These are phyloP conservation scores for Calonectria pseudoturangicola DNA, from an alignment of 2,329 filamentous ascomycete species.

Conservation along the genomic window DNA sequence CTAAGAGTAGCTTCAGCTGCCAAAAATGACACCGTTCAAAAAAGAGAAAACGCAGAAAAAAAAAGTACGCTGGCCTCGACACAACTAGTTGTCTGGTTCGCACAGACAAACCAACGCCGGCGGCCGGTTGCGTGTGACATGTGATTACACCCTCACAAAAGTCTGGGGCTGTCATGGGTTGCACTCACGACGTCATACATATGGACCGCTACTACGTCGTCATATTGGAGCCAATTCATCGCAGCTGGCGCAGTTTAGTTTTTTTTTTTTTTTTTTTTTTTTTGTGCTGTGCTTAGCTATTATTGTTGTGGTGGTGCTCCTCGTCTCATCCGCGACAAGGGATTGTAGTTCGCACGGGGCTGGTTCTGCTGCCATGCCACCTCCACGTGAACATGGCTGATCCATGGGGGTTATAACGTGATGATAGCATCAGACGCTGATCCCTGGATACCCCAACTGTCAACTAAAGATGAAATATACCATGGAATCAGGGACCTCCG, in stretches of 20 bases:
- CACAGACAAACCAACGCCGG: background rate
- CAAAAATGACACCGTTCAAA: background rate
- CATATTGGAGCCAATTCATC: background rate
- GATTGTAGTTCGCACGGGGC: constrained; percentile 6
- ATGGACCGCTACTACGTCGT: constrained; percentile 3
- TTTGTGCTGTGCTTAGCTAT: background rate
- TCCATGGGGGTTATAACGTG: constrained; percentile 4
- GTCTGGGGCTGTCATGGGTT: constrained; percentile 14
- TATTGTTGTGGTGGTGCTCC: no score
- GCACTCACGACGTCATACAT: constrained; percentile 13
- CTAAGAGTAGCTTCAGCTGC: background rate
- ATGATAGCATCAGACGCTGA: constrained; percentile 14
- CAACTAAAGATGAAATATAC: constrained; percentile 16
- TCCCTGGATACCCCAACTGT: constrained; percentile 15
- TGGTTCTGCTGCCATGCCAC: constrained; percentile 1
- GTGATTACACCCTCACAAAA: constrained; percentile 7
- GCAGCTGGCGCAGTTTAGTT: background rate
- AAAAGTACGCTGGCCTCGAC: background rate
- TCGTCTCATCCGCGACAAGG: background rate
- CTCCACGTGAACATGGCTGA: background rate
- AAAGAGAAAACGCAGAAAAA: background rate
- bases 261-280: background rate
- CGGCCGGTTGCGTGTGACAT: constrained; percentile 19
- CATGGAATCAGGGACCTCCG: constrained; percentile 13
- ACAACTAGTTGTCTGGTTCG: background rate